Percentiles rank a stretch among this genome's conserved stretches.
Evolutionary conservation across 129 eudicot genomes (phyloP).

Genomic region (Calendula officinalis): DNA sequence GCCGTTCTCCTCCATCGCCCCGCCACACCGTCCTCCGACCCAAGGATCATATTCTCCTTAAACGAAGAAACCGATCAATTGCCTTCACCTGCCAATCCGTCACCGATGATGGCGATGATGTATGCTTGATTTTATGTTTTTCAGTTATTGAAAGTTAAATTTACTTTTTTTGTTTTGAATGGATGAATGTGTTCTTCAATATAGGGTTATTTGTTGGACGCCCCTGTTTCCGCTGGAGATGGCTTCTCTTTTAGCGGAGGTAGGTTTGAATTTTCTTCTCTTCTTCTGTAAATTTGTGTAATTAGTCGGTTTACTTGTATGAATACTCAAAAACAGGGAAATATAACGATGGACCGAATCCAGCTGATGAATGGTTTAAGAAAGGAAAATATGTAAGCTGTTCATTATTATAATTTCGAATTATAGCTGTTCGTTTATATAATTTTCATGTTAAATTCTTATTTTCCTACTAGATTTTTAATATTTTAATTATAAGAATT

Average conservation of each 20-base stretch:
- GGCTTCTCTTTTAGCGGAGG: constrained; percentile 99
- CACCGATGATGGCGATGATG: constrained; percentile 58
- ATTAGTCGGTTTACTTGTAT: background rate
- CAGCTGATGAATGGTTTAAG: constrained; percentile 93
- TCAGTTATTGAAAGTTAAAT: background rate
- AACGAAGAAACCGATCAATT: constrained; percentile 21
- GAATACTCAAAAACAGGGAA: constrained; percentile 55
- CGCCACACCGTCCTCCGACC: constrained; percentile 24
- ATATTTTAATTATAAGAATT: background rate
- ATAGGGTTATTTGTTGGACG: constrained; percentile 76
- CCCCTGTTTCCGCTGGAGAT: constrained; percentile 86
- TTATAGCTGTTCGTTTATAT: too few relatives aligned
- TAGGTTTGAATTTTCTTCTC: constrained; percentile 21
- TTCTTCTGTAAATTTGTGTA: background rate
- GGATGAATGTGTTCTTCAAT: background rate
- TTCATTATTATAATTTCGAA: too few relatives aligned
- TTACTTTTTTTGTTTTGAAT: background rate
- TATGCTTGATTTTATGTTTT: background rate
- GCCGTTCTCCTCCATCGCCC: constrained; percentile 26
- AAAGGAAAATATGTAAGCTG: constrained; percentile 74
- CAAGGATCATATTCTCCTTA: constrained; percentile 16
- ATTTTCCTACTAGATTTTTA: background rate
- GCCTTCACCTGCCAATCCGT: constrained; percentile 44
- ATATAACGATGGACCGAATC: constrained; percentile 75
- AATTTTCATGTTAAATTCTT: too few relatives aligned